Percentiles rank a stretch among this genome's conserved stretches.
Evolutionary conservation across 2,329 filamentous ascomycete species (phyloP).

Genomic region (Bipolaris gigantea): DNA sequence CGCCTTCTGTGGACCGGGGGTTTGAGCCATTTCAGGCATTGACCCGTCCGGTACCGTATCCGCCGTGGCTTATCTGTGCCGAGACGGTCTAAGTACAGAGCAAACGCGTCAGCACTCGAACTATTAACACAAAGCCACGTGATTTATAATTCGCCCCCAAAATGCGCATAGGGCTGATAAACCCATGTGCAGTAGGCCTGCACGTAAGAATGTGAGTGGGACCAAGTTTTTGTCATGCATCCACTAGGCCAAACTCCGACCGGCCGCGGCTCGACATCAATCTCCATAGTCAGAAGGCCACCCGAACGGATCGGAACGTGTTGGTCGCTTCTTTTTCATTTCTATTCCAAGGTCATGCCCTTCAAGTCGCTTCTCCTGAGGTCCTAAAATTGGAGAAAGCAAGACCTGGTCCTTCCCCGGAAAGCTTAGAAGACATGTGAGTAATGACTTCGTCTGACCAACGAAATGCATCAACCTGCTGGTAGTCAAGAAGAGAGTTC

Average conservation of each 20-base stretch:
- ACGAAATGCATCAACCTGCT: conserved; percentile 31
- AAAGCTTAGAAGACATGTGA: conserved; percentile 32
- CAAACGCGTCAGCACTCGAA: conserved; percentile 15
- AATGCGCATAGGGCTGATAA: neutral
- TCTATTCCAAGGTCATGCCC: neutral
- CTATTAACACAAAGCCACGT: conserved; percentile 11
- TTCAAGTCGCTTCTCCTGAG: conserved; percentile 13
- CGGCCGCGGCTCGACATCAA: neutral
- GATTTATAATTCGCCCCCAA: conserved; percentile 1
- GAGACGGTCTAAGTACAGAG: conserved; percentile 1
- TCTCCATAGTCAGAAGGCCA: neutral
- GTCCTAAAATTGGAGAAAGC: conserved; percentile 23
- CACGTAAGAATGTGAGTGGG: conserved; percentile 7
- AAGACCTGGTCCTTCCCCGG: conserved; percentile 31
- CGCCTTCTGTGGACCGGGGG: too few species aligned
- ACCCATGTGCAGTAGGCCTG: conserved; percentile 2
- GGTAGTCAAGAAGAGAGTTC: conserved; percentile 34
- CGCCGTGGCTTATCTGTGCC: conserved; percentile 9
- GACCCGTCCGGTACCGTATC: neutral
- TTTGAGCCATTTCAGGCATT: too few species aligned
- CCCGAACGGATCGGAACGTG: neutral
- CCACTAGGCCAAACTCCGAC: neutral
- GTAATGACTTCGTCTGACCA: conserved; percentile 33
- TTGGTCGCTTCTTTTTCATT: neutral
- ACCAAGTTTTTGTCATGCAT: conserved; percentile 1